These are phyloP conservation scores for Allium fistulosum DNA, from an alignment of 106 monocot species.

Conservation along the genomic window DNA sequence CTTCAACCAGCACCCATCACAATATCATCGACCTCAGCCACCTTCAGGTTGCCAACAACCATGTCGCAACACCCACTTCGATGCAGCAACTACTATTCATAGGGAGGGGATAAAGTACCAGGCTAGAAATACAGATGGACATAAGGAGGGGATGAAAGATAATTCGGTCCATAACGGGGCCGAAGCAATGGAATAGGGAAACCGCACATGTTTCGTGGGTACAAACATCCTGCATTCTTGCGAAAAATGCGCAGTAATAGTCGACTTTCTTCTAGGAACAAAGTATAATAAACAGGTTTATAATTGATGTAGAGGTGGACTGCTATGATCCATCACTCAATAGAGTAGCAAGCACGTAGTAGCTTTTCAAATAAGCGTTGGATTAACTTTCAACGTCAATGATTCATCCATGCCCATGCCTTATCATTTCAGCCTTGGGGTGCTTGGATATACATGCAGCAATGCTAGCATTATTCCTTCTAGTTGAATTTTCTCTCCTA, in stretches of 20 bases:
- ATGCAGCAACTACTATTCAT: slow-evolving; percentile 78
- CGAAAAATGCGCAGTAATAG: slow-evolving; percentile 43
- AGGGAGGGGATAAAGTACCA: slow-evolving; percentile 58
- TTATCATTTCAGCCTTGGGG: slow-evolving; percentile 40
- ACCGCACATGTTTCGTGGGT: slow-evolving; percentile 46
- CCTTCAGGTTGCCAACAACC: no score
- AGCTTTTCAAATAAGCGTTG: slow-evolving; percentile 51
- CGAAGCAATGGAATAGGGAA: slow-evolving; percentile 71
- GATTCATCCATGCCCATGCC: slow-evolving; percentile 19
- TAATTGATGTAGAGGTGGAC: slow-evolving; percentile 79
- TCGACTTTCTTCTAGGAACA: slow-evolving; percentile 52
- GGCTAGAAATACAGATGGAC: slow-evolving; percentile 78
- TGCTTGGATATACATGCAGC: slow-evolving; percentile 70
- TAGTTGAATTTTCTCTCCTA: slow-evolving; percentile 26
- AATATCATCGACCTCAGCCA: no score
- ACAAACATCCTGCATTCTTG: slow-evolving; percentile 50
- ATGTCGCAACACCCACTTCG: no score
- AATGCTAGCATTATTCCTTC: slow-evolving; percentile 15
- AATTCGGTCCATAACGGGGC: slow-evolving; percentile 61
- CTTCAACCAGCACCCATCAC: no score
- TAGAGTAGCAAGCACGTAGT: slow-evolving; percentile 14
- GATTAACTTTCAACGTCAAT: slow-evolving; percentile 4
- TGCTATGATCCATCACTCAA: slow-evolving; percentile 49
- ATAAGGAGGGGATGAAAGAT: slow-evolving; percentile 50
- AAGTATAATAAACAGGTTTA: slow-evolving; percentile 48